These are phyloP conservation scores for Termitomyces titanicus DNA, from an alignment of 768 basidiomycete species.

Conservation along the genomic window DNA sequence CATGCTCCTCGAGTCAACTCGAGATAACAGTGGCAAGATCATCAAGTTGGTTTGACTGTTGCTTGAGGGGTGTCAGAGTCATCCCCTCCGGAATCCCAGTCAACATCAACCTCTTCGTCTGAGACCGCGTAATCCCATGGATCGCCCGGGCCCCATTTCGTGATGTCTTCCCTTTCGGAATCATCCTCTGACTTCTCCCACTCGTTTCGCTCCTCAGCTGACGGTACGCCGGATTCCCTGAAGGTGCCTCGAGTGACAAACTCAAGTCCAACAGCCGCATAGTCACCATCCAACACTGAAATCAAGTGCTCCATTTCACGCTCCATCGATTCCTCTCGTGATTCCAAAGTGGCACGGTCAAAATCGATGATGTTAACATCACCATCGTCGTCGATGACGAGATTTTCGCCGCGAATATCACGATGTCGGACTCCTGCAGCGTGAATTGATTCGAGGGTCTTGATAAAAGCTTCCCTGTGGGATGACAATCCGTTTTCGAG, in stretches of 20 bases:
- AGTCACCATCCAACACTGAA: not conserved
- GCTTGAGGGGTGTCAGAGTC: too few relatives aligned
- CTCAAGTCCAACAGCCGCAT: not conserved
- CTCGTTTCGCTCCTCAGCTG: not conserved
- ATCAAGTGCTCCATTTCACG: conserved; percentile 1
- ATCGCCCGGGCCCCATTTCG: too few relatives aligned
- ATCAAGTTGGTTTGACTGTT: too few relatives aligned
- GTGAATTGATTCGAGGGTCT: conserved; percentile 18
- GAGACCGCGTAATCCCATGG: too few relatives aligned
- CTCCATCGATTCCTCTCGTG: not conserved
- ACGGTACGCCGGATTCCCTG: not conserved
- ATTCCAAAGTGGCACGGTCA: conserved; percentile 12
- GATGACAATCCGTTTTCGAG: not conserved
- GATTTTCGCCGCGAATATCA: conserved; percentile 20
- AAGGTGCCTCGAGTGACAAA: not conserved
- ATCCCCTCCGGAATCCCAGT: too few relatives aligned
- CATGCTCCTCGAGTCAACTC: too few relatives aligned
- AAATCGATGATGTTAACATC: conserved; percentile 22
- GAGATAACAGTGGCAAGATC: too few relatives aligned
- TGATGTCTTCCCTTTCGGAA: not conserved
- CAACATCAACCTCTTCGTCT: too few relatives aligned
- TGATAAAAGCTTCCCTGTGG: not conserved
- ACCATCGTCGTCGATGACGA: conserved; percentile 15
- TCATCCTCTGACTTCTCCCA: not conserved
- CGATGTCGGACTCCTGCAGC: conserved; percentile 18